Base-by-base conservation (phyloP, 129 eudicot genomes). In the Flaveria robusta region DNA sequence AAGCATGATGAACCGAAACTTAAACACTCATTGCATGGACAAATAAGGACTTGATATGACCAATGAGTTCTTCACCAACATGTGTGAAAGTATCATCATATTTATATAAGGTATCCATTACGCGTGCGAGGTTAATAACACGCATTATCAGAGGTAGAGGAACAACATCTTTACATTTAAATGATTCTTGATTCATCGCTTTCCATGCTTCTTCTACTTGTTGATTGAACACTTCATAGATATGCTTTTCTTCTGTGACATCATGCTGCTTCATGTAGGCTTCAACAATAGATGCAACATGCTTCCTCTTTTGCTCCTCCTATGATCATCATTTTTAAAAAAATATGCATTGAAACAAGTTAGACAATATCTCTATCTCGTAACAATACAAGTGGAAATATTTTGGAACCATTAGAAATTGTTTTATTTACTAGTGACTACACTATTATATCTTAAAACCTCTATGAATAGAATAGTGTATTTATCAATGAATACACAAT, bases 111-210 rank as follows among this genome's bases (percentile, higher is more conserved):
- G 63, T 22, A 56, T 56, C 63, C 63, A 56, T 56, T 20, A 56
- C 27, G 29, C 31, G 63, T 56, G 63, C 63, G 14, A 56, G 63
- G 63, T 56, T 56, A 56, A 56, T 9, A 29, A 56, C 63, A 56
- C 63, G 4, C 63, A 56, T 56, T 56, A 20, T 56, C 7, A 56
- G 63, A 7, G 63, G 14, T 15, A 56, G 4, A 56, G 63, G 63
- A 56, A 56, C 29, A 5, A 4, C 59, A 5, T 56, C 63, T 56
- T 56, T 22, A 56, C 63, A 56, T 22, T 22, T 56, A 22, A 56
- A 15, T 9, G 13, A 19, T 22, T 56, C 63, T 56, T 56, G 29
- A 9, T 56, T 56, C 63, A 56, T 56, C 20, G 13, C 29, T 56
- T 20, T 56, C 63, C 63, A 56, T 56, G 64, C 64, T 9, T 56